Evolutionary conservation across 371 early-diverging fungal species (phyloP).

Genomic region (Mucor circinelloides): DNA sequence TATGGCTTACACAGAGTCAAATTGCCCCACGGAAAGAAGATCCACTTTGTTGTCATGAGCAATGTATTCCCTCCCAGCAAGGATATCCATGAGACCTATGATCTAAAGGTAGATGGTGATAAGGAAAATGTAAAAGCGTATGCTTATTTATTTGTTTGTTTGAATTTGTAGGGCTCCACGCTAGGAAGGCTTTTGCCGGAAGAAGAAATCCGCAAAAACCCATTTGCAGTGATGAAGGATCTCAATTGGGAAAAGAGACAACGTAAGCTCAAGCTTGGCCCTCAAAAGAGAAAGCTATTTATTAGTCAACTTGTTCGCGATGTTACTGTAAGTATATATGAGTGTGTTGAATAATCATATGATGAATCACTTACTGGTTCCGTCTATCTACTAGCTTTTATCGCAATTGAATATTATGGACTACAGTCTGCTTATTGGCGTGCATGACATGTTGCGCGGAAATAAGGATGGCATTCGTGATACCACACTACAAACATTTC

Average conservation of each 20-base stretch:
- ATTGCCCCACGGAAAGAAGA: constrained; percentile 88
- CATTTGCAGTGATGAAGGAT: constrained; percentile 93
- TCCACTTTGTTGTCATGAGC: constrained; percentile 98
- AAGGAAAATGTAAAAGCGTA: not conserved
- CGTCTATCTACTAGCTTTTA: constrained; percentile 70
- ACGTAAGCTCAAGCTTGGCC: constrained; percentile 83
- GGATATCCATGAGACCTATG: constrained; percentile 96
- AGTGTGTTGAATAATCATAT: not conserved
- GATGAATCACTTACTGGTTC: not conserved
- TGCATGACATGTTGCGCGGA: constrained; percentile 86
- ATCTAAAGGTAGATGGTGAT: constrained; percentile 77
- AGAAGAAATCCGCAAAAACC: constrained; percentile 78
- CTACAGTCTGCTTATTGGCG: constrained; percentile 92
- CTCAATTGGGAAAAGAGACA: constrained; percentile 86
- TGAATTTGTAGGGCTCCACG: constrained; percentile 60
- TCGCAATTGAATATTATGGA: constrained; percentile 86
- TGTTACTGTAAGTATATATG: constrained; percentile 55
- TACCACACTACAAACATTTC: constrained; percentile 75
- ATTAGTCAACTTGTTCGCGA: constrained; percentile 88
- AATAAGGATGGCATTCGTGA: constrained; percentile 90
- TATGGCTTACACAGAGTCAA: constrained; percentile 97
- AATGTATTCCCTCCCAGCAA: constrained; percentile 96
- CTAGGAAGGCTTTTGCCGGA: constrained; percentile 82
- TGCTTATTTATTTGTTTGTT: constrained; percentile 1
- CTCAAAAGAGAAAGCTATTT: constrained; percentile 79